Base-by-base conservation (phyloP, 202 grass and related monocot species). In the Musa balbisiana region DNA sequence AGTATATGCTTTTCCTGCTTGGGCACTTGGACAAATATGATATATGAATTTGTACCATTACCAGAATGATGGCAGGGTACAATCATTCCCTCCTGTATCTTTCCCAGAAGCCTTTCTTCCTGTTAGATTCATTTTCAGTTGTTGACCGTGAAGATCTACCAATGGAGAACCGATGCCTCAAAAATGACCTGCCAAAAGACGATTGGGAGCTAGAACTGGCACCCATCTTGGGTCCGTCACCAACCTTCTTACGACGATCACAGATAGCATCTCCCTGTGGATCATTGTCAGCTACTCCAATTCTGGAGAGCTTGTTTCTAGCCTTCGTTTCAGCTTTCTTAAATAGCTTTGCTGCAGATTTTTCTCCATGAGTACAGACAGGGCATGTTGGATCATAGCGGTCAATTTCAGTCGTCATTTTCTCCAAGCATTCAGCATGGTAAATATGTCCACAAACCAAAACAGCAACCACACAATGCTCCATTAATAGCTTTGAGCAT, bases 381-480 rank as follows among this genome's bases (percentile, higher is more conserved):
- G 94, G 94, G 52, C 94, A 98, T 43, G 87, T 82, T 65, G 94
- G 94, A 71, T 98, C 91, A 67, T 94, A 94, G 74, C 78, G 93
- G 24, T 92, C 85, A 85, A 69, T 75, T 81, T 98, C 94, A 72
- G 69, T 58, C 62, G 88, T 98, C 85, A 98, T 58, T 52, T 90
- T 98, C 73, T 98, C 94, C 67, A 98, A 86, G 83, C 94, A 98
- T 33, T 89, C 91, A 76, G 82, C 84, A 83, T 98, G 94, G 69
- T 93, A 98, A 64, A 88, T 76, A 80, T 98, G 91, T 20, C 88
- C 85, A 51, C 94, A 98, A 79, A 89, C 86, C 66, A 98, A 82
- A 88, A 98, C 78, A 83, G 94, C 91, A 53, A 87, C 88, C 73
- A 87, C 85, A 13, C 79, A 80, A 53, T 93, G 63, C 52, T 93